Conservation (phyloP, 371 early-diverging fungal species). For the Gilbertella persicaria region DNA sequence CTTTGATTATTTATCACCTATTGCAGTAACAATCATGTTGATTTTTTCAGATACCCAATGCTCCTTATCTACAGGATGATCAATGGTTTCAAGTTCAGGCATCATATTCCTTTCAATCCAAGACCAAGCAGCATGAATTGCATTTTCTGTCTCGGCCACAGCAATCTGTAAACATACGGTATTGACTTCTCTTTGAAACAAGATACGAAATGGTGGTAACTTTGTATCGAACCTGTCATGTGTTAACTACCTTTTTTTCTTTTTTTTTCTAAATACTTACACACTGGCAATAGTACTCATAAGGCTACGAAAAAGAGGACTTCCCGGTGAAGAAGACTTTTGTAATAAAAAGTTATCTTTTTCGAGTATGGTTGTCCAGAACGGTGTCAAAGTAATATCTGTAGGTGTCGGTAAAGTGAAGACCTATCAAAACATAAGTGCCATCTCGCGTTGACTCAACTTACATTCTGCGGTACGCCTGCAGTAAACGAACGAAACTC, state of each 20-base stretch:
- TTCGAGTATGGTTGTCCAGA: conserved; percentile 60
- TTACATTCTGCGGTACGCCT: conserved; percentile 25
- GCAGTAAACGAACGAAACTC: conserved; percentile 11
- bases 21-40: conserved; percentile 78
- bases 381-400: conserved; percentile 37
- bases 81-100: conserved; percentile 72
- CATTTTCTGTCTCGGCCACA: conserved; percentile 76
- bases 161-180: conserved; percentile 62
- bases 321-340: conserved; percentile 57
- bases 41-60: conserved; percentile 89
- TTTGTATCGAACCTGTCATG: conserved; percentile 79
- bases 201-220: conserved; percentile 89
- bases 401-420: conserved; percentile 36
- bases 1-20: conserved; percentile 47
- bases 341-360: conserved; percentile 70
- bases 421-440: conserved; percentile 13
- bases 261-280: conserved; percentile 28
- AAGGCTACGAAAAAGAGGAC: conserved; percentile 49
- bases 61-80: conserved; percentile 78
- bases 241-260: background rate
- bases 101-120: conserved; percentile 86
- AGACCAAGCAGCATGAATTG: conserved; percentile 83
- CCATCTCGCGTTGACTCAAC: background rate
- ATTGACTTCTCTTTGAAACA: conserved; percentile 68
- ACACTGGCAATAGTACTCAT: conserved; percentile 80